These are phyloP conservation scores for Epichloe sibirici DNA, from an alignment of 2,329 filamentous ascomycete species.

Conservation along the genomic window DNA sequence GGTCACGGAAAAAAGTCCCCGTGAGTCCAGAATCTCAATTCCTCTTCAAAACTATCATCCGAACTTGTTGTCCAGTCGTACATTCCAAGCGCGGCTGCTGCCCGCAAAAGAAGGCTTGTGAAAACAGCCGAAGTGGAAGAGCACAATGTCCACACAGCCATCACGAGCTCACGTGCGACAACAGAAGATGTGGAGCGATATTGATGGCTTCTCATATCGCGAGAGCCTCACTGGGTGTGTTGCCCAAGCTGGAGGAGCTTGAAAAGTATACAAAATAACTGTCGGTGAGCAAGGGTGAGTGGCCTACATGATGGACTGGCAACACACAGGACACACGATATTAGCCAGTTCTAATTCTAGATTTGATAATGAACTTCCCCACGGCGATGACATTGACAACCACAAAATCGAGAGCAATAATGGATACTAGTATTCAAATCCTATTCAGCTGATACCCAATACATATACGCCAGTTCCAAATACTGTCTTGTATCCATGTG, in stretches of 20 bases:
- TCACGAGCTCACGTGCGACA: conserved; percentile 16
- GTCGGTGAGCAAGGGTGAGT: conserved; percentile 38
- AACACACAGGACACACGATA: neutral
- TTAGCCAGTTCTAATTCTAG: conserved; percentile 11
- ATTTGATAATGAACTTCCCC: conserved; percentile 21
- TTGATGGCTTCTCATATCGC: conserved; percentile 43
- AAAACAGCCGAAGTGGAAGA: conserved; percentile 36
- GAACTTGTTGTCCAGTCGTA: conserved; percentile 27
- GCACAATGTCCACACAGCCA: conserved; percentile 13
- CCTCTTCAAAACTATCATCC: neutral
- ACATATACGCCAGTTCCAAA: conserved; percentile 5
- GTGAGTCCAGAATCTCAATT: conserved; percentile 17
- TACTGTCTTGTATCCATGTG: neutral
- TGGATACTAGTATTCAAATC: neutral
- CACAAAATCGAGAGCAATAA: conserved; percentile 3
- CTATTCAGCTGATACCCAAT: conserved; percentile 7
- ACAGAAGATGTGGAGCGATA: conserved; percentile 40
- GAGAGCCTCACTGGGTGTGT: conserved; percentile 42
- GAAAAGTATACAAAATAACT: conserved; percentile 46
- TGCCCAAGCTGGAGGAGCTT: conserved; percentile 40
- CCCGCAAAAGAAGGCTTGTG: conserved; percentile 38
- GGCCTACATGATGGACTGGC: conserved; percentile 6
- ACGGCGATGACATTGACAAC: conserved; percentile 12
- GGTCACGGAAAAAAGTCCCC: conserved; percentile 36
- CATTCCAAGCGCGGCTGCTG: conserved; percentile 41